These are phyloP conservation scores for Aphanomyces stellatus DNA, from an alignment of 352 stramenopile species.

Conservation along the genomic window DNA sequence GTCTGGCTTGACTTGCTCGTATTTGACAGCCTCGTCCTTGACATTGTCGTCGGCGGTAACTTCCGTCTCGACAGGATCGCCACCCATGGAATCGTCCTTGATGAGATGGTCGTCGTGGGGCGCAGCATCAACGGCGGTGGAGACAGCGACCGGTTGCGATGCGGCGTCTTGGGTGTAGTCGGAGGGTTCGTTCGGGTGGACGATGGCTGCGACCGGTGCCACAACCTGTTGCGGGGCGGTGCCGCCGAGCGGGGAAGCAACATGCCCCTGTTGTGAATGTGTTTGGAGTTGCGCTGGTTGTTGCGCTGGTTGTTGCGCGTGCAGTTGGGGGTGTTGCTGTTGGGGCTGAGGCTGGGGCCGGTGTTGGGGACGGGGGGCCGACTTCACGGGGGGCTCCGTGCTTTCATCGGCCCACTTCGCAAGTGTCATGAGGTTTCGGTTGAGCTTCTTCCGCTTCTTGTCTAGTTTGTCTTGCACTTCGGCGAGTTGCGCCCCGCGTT, in stretches of 20 bases:
- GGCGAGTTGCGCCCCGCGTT: constrained; percentile 58
- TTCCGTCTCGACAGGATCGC: too few species aligned
- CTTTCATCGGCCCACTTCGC: constrained; percentile 83
- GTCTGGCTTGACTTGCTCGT: neutral
- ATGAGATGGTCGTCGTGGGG: neutral
- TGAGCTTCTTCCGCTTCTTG: constrained; percentile 85
- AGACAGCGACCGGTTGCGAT: neutral
- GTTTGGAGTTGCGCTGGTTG: constrained; percentile 20
- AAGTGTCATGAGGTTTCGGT: constrained; percentile 85
- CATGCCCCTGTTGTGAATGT: constrained; percentile 23
- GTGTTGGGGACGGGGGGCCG: constrained; percentile 24
- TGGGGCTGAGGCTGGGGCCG: constrained; percentile 13
- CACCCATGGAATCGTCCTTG: constrained; percentile 1
- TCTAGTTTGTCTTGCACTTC: constrained; percentile 81
- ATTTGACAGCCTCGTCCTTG: neutral
- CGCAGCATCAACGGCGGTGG: neutral
- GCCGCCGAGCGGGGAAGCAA: constrained; percentile 22
- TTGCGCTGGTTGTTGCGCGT: constrained; percentile 24
- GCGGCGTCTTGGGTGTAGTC: too few species aligned
- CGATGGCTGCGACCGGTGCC: neutral
- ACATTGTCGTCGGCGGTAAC: neutral
- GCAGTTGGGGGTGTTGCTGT: constrained; percentile 25
- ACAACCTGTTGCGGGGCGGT: neutral
- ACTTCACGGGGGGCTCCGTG: constrained; percentile 41
- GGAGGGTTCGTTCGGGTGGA: too few species aligned